Base-by-base conservation (phyloP, 139 green algal species). In the Tetradesmus obliquus region DNA sequence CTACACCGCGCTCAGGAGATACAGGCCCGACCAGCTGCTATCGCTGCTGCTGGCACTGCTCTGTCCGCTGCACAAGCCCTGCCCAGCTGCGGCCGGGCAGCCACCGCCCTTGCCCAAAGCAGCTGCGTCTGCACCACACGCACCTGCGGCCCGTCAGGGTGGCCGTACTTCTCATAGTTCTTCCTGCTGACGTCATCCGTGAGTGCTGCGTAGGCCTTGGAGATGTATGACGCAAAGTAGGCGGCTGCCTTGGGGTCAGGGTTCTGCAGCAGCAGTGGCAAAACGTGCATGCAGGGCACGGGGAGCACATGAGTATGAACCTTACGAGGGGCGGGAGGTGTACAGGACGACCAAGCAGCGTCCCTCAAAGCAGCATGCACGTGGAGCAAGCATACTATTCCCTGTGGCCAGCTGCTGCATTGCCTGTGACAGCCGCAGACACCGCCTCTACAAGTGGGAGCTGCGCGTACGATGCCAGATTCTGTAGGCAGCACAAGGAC, bases 161-260 rank as follows among this genome's bases (percentile, higher is more conserved):
- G 97, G 13, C 97, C 97, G 88, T 98, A 97, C 93, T 98, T 97
- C 86, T 98, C 93, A 60, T 97, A 99, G 94, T 99, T 99, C 79
- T 97, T 91, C 3, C 95, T 94, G 3, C 96, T 92, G 6, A 93
- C 91, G 51, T 98, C 96, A 88, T 99, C 97, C 5, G 95, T 97
- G 22, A 97, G 92, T 6, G 96, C 96, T 71, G 93, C 82, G 76
- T 98, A 95, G 4, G 95, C 97, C 93, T 99, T 99, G 55, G 93
- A 95, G 88, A 99, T 96, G 89, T 94, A 96, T 51, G 96, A 94
- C 8, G 96, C 96, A 95, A 99, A 99, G 91, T 98, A 98, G 6
- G 95, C 88, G 32, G 94, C 74, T 1, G 97, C 97, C 24, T 93
- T 91, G 45, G 97, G 97, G 89, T 99, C 97, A 3, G 97, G 97